phyloP scores from a whole-genome alignment of 2,329 filamentous ascomycete genomes.

The Sporothrix euskadiensis region DNA sequence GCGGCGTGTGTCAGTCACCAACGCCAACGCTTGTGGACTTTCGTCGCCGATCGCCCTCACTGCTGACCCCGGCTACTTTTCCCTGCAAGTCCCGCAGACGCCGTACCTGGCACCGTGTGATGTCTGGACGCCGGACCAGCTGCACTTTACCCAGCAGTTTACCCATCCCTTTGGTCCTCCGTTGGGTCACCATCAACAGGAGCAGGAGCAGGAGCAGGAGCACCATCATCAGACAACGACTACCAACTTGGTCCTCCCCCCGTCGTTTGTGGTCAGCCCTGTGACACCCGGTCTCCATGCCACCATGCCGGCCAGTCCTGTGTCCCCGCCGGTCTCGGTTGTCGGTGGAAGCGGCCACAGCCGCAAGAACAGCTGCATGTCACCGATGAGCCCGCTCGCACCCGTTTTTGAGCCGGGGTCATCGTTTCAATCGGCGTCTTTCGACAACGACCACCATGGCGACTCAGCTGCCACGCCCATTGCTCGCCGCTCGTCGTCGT shows the following conservation, averaged over 20 bases:
- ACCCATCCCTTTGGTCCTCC: background rate
- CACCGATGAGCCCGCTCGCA: constrained; percentile 29
- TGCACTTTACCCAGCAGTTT: background rate
- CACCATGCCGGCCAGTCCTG: constrained; percentile 4
- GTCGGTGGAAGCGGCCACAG: background rate
- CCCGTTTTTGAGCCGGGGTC: constrained; percentile 40
- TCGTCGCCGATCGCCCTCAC: background rate
- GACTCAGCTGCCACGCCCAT: background rate
- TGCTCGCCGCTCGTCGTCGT: background rate
- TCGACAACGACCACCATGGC: background rate
- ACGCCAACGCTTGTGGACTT: background rate
- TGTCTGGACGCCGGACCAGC: constrained; percentile 1
- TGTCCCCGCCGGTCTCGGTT: background rate
- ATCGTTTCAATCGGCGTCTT: background rate
- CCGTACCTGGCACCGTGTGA: background rate
- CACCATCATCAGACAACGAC: background rate
- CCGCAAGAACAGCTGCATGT: background rate
- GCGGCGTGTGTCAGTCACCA: background rate
- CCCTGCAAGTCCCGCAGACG: background rate
- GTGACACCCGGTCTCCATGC: constrained; percentile 3
- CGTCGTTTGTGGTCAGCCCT: constrained; percentile 8
- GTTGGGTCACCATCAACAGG: background rate
- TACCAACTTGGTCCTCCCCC: background rate
- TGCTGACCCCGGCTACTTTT: background rate
- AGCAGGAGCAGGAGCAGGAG: background rate